Evolutionary conservation across 768 basidiomycete species (phyloP).

Genomic region (Trametes meyenii): DNA sequence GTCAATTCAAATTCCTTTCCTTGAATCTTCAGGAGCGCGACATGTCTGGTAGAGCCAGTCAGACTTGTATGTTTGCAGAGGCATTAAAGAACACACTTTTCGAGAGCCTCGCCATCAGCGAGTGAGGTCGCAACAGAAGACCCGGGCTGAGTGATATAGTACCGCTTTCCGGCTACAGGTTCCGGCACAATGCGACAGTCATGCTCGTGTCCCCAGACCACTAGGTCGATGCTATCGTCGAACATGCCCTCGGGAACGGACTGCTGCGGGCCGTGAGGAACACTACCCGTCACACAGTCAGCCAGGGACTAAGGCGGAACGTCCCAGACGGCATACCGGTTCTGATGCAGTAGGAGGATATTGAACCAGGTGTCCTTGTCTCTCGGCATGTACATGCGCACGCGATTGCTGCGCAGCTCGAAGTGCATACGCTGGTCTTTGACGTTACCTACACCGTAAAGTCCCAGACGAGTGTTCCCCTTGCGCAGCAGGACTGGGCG

Average conservation of each 20-base stretch:
- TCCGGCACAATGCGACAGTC: slow-evolving; percentile 94
- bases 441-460: slow-evolving; percentile 97
- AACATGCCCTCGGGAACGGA: slow-evolving; percentile 97
- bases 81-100: slow-evolving; percentile 63
- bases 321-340: slow-evolving; percentile 59
- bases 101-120: slow-evolving; percentile 88
- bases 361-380: slow-evolving; percentile 96
- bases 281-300: slow-evolving; percentile 48
- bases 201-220: slow-evolving; percentile 99
- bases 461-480: slow-evolving; percentile 81
- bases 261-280: slow-evolving; percentile 92
- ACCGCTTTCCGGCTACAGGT: slow-evolving; percentile 86
- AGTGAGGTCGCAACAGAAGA: slow-evolving; percentile 94
- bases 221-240: slow-evolving; percentile 90
- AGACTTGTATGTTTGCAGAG: not conserved
- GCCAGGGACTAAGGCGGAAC: not conserved
- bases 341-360: slow-evolving; percentile 91
- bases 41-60: slow-evolving; percentile 62
- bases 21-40: slow-evolving; percentile 85
- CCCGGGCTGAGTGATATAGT: slow-evolving; percentile 93
- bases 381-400: slow-evolving; percentile 94
- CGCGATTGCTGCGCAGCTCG: slow-evolving; percentile 90
- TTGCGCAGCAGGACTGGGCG: slow-evolving; percentile 90
- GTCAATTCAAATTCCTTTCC: slow-evolving; percentile 85
- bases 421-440: slow-evolving; percentile 97